Evolutionary conservation across 1,284 basidiomycete genomes (phyloP).

Genomic region (Erythrobasidium hasegawianum): DNA sequence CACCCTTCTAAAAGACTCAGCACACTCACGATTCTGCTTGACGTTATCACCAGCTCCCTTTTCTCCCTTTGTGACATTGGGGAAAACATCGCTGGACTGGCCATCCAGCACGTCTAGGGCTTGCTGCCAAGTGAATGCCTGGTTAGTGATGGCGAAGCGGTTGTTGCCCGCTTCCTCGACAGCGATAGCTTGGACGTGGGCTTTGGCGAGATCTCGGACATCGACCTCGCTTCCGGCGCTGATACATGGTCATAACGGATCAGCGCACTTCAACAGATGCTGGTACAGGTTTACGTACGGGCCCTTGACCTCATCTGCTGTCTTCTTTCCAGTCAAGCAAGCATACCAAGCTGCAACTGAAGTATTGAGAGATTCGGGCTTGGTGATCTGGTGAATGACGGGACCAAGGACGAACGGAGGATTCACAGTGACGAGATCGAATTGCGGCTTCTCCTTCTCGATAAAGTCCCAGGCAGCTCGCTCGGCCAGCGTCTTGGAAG

Average conservation of each 20-base stretch:
- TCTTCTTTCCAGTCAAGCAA: conserved; percentile 25
- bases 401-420: conserved; percentile 37
- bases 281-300: conserved; percentile 1
- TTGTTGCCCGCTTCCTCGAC: conserved; percentile 46
- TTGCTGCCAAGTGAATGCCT: conserved; percentile 29
- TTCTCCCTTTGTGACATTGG: conserved; percentile 25
- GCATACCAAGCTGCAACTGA: conserved; percentile 25
- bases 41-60: conserved; percentile 19
- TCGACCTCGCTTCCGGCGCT: conserved; percentile 48
- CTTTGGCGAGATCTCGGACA: conserved; percentile 50
- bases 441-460: conserved; percentile 35
- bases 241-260: conserved; percentile 27
- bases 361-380: conserved; percentile 42
- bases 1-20: not conserved
- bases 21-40: conserved; percentile 18
- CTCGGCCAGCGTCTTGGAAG: conserved; percentile 40
- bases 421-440: conserved; percentile 34
- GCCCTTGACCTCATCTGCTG: conserved; percentile 12
- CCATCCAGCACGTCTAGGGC: conserved; percentile 15
- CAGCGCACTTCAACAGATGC: conserved; percentile 34
- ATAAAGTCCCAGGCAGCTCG: conserved; percentile 44
- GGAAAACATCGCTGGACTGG: conserved; percentile 16
- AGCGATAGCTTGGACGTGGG: conserved; percentile 48
- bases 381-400: conserved; percentile 29
- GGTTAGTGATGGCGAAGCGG: conserved; percentile 46